Percentiles rank a stretch among this genome's conserved stretches.
phyloP scores from a whole-genome alignment of 2,329 filamentous ascomycete species.

The Neodidymelliopsis sp. region DNA sequence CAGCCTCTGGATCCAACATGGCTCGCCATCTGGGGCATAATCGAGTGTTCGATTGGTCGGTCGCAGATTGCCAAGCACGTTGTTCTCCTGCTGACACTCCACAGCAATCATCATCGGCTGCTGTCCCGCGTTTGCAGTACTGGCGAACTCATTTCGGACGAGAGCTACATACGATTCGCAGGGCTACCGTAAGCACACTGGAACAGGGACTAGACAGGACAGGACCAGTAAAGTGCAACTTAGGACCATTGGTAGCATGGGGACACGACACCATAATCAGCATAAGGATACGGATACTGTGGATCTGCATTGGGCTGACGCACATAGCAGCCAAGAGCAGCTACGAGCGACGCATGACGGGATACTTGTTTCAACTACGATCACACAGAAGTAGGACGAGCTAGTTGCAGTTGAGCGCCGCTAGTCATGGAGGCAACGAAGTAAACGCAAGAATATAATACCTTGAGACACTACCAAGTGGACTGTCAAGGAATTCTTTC shows the following conservation, averaged over 20 bases:
- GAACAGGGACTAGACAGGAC: neutral
- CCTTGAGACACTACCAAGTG: too few species aligned
- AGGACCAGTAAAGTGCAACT: constrained; percentile 1
- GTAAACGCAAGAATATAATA: too few species aligned
- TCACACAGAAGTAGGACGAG: neutral
- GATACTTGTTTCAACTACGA: constrained; percentile 2
- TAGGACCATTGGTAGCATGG: neutral
- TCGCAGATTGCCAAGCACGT: neutral
- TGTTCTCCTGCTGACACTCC: neutral
- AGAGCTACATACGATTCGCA: constrained; percentile 2
- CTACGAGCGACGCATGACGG: constrained; percentile 3
- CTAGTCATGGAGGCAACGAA: too few species aligned
- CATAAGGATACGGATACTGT: neutral
- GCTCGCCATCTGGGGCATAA: constrained; percentile 46
- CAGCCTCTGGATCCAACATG: constrained; percentile 34
- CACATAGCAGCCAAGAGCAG: constrained; percentile 9
- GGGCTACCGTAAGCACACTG: constrained; percentile 2
- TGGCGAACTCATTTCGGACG: neutral
- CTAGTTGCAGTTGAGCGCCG: too few species aligned
- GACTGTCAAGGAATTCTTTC: too few species aligned
- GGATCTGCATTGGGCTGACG: constrained; percentile 5
- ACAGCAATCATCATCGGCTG: constrained; percentile 5
- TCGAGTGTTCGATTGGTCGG: constrained; percentile 42
- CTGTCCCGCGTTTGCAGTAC: neutral
- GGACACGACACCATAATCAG: neutral